Evolutionary conservation across 179 eudicot species (phyloP).

Genomic region (Gypsophila paniculata): DNA sequence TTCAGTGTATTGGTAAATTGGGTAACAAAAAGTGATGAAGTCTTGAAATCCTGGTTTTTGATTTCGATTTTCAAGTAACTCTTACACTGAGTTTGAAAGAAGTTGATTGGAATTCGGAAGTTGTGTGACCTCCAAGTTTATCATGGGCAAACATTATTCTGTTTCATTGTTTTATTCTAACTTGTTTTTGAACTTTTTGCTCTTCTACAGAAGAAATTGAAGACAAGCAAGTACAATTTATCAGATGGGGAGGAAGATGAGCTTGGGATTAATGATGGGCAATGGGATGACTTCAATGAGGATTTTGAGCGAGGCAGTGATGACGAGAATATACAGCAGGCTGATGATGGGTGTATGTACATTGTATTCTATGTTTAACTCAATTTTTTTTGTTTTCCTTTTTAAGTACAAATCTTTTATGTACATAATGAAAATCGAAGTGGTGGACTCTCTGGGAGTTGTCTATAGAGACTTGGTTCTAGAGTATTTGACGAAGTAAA

Average conservation of each 20-base stretch:
- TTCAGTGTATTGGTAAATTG: background rate
- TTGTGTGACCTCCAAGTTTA: background rate
- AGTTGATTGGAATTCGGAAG: background rate
- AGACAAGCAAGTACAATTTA: slow-evolving; percentile 70
- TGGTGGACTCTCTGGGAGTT: background rate
- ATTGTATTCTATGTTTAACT: slow-evolving; percentile 4
- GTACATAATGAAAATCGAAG: slow-evolving; percentile 1
- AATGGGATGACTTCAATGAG: slow-evolving; percentile 76
- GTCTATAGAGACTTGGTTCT: background rate
- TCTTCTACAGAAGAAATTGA: slow-evolving; percentile 48
- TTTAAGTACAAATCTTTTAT: background rate
- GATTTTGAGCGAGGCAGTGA: slow-evolving; percentile 56
- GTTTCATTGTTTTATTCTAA: background rate
- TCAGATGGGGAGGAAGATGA: slow-evolving; percentile 96
- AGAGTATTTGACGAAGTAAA: no score
- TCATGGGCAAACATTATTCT: background rate
- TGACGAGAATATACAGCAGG: slow-evolving; percentile 42
- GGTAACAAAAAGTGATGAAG: background rate
- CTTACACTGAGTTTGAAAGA: background rate
- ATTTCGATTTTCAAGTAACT: background rate
- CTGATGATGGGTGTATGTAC: slow-evolving; percentile 36
- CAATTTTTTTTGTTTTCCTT: background rate
- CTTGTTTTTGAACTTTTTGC: background rate
- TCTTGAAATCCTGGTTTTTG: background rate
- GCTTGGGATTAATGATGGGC: slow-evolving; percentile 41